phyloP scores from a whole-genome alignment of 805 yeast genomes.

The Metschnikowia proteae region DNA sequence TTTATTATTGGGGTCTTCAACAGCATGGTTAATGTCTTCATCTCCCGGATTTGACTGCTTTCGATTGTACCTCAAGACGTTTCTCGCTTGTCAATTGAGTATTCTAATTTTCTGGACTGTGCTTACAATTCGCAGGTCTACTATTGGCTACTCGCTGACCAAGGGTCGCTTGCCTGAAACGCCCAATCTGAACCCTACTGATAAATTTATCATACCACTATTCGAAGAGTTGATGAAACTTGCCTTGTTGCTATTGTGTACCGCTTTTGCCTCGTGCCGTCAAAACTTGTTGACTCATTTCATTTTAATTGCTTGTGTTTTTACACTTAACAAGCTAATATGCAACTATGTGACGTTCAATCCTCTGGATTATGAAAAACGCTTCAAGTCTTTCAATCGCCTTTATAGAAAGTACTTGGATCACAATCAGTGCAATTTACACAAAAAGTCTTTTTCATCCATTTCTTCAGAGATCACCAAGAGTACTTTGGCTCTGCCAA shows the following conservation, averaged over 20 bases:
- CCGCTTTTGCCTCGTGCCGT: not conserved
- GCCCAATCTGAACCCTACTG: constrained; percentile 3
- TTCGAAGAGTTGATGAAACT: constrained; percentile 9
- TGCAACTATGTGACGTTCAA: constrained; percentile 10
- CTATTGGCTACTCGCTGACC: not conserved
- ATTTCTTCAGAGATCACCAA: not conserved
- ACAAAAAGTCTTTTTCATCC: constrained; percentile 1
- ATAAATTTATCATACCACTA: constrained; percentile 11
- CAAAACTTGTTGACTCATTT: constrained; percentile 3
- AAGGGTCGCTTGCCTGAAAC: constrained; percentile 10
- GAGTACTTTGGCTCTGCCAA: not conserved
- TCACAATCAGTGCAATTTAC: not conserved
- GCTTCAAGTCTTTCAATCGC: constrained; percentile 9
- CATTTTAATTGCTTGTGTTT: constrained; percentile 6
- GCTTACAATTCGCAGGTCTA: constrained; percentile 8
- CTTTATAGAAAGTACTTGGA: constrained; percentile 6
- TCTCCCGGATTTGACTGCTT: not conserved
- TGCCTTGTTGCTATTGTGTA: constrained; percentile 1
- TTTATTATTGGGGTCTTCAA: not conserved
- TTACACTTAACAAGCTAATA: constrained; percentile 11
- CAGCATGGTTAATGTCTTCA: not conserved
- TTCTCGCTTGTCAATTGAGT: constrained; percentile 7
- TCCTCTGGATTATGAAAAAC: constrained; percentile 9
- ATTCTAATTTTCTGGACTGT: constrained; percentile 3
- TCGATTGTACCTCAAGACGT: constrained; percentile 2